Base-by-base conservation (phyloP, 2,329 filamentous ascomycete species). In the Macrophomina pseudophaseolina region DNA sequence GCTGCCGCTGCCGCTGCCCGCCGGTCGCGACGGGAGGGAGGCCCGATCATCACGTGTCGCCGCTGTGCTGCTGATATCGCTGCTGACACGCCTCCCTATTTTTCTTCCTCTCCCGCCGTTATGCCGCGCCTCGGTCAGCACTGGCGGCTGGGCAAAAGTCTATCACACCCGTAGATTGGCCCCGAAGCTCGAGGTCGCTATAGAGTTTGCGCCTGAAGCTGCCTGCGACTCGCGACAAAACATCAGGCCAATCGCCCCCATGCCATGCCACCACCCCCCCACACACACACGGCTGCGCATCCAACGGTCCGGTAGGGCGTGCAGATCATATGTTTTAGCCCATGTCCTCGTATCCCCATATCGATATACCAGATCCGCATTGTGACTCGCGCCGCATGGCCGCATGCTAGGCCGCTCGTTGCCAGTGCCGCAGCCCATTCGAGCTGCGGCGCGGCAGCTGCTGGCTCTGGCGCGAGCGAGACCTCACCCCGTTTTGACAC, bases 261-360 rank as follows among this genome's bases (percentile, higher is more conserved):
- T 23, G 23, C 23, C 23, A 23, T 23, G 23, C 23, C 16, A 28
- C 11, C 8, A 38, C 16, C 44, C 30, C n/a, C 32, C 42, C 28
- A 30, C 58, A n/a, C 42, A 49, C 58, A 49, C 42, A 23, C 32
- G 30, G 58, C 42, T 49, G 42, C 44, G 32, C 28, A 32, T 38
- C 49, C 58, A 62, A 62, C 58, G 58, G 58, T 49, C 58, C 58
- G 58, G 58, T 62, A 62, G 58, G 49, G 58, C 58, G 58, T 23
- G 58, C 44, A 49, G 58, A 62, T 49, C 58, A 49, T 40, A 32
- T 38, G 18, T 48, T 62, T 48, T 38, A 49, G 58, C 58, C 42
- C 58, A 49, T 62, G 42, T 16, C 33, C 58, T 62, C 58, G 58
- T 62, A 62, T 62, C 44, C 23, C 58, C 42, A 4, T 23, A 49